Conservation (phyloP, 129 eudicot species). For the Pittosporum tobira region DNA sequence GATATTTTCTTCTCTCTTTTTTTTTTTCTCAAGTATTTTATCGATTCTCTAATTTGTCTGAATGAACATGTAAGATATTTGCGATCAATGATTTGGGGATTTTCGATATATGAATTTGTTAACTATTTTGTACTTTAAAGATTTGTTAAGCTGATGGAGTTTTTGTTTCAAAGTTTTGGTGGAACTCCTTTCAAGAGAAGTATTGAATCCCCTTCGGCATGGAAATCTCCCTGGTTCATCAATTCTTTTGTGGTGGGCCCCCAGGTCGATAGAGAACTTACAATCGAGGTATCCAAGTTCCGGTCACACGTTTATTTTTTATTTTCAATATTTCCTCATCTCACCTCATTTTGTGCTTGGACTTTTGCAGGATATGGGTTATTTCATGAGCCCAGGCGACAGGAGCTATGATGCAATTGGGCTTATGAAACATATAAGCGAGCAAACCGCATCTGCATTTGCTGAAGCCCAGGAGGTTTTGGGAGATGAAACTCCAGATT, state of each 20-base stretch:
- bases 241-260: slow-evolving; percentile 20
- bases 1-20: slow-evolving; percentile 8
- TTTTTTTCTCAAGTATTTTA: not conserved
- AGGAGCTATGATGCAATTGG: slow-evolving; percentile 42
- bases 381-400: slow-evolving; percentile 36
- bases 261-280: slow-evolving; percentile 17
- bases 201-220: slow-evolving; percentile 26
- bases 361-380: slow-evolving; percentile 29
- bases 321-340: not conserved
- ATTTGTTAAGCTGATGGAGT: not conserved
- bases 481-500: slow-evolving; percentile 67
- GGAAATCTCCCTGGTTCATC: slow-evolving; percentile 27
- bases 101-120: too few species aligned
- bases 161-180: slow-evolving; percentile 32
- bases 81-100: too few species aligned
- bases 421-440: slow-evolving; percentile 74
- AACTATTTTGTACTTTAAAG: too few species aligned
- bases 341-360: not conserved
- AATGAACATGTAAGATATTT: not conserved
- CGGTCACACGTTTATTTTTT: too few species aligned
- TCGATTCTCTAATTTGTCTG: not conserved
- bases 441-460: slow-evolving; percentile 41
- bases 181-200: slow-evolving; percentile 29
- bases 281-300: slow-evolving; percentile 29
- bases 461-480: slow-evolving; percentile 44